Conservation (phyloP, 2,329 filamentous ascomycete genomes). For the Aspergillus ruber region DNA sequence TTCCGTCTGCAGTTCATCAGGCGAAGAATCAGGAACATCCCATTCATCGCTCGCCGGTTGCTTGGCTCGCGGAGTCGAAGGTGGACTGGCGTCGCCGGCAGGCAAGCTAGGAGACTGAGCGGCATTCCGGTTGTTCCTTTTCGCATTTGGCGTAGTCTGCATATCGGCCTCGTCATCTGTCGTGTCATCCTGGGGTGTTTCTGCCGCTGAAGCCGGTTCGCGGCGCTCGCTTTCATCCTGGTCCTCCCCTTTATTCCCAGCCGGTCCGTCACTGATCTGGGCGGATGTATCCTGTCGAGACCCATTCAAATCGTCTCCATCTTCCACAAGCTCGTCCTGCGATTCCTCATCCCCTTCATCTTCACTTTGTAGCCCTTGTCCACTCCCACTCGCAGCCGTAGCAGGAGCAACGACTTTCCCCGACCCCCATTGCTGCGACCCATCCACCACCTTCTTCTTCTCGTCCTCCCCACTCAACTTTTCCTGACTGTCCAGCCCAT, state of each 20-base stretch:
- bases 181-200: background rate
- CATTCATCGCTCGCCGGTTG: slow-evolving; percentile 13
- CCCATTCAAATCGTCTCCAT: background rate
- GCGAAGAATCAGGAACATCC: slow-evolving; percentile 27
- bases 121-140: background rate
- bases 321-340: background rate
- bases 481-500: slow-evolving; percentile 32
- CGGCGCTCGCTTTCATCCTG: too few relatives aligned
- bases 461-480: slow-evolving; percentile 5
- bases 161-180: background rate
- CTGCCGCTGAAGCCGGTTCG: background rate
- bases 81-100: slow-evolving; percentile 3
- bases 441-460: background rate
- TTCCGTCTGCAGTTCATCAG: slow-evolving; percentile 32
- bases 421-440: background rate
- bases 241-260: too few relatives aligned
- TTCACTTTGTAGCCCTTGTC: background rate
- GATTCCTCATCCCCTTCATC: background rate
- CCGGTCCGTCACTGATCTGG: too few relatives aligned
- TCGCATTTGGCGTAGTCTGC: background rate
- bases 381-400: too few relatives aligned
- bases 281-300: background rate
- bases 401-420: background rate
- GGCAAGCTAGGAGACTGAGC: slow-evolving; percentile 3
- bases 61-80: slow-evolving; percentile 13